Base-by-base conservation (phyloP, 2,329 filamentous ascomycete species). In the Juglanconis sp. region DNA sequence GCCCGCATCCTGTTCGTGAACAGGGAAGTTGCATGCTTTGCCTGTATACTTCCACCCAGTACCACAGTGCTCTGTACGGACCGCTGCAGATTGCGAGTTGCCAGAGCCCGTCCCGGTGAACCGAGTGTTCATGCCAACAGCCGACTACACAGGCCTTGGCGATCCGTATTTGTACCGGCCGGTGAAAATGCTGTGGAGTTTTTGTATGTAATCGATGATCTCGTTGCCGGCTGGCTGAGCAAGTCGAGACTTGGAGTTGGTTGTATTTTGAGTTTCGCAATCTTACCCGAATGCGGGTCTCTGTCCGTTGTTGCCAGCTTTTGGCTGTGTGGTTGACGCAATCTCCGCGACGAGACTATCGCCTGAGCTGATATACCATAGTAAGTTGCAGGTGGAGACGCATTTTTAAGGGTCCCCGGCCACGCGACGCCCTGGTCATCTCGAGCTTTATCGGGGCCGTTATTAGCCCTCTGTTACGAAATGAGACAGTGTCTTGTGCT, bases 301-400 rank as follows among this genome's bases (percentile, higher is more conserved):
- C 13, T 46, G 31, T 42, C 51, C 46, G 17, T 48, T 34, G 35
- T 44, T 35, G 35, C 24, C 35, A 50, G 46, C 34, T 53, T 44
- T n/a, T 51, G 35, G 3, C 24, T 24, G 46, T 52, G 50, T 61
- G 61, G 56, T 61, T 61, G 54, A 57, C 51, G 58, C 55, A 63
- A 63, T 63, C 55, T 63, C 61, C 61, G 61, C 51, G 42, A 55
- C 36, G 49, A 57, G 35, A 59, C 60, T 56, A 63, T 63, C 57
- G 53, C 60, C 44, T 57, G 47, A 62, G 60, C 60, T 53, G 57
- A 63, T 56, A 63, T 60, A 13, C 9, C 7, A 15, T 5, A 17
- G 17, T 9, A 47, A 61, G 44, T 53, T 61, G 38, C 49, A 51
- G 49, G 61, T 63, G 61, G 61, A 55, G 51, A 57, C 59, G 15